Base-by-base conservation (phyloP, 2,329 filamentous ascomycete genomes). In the Alternaria sp. region DNA sequence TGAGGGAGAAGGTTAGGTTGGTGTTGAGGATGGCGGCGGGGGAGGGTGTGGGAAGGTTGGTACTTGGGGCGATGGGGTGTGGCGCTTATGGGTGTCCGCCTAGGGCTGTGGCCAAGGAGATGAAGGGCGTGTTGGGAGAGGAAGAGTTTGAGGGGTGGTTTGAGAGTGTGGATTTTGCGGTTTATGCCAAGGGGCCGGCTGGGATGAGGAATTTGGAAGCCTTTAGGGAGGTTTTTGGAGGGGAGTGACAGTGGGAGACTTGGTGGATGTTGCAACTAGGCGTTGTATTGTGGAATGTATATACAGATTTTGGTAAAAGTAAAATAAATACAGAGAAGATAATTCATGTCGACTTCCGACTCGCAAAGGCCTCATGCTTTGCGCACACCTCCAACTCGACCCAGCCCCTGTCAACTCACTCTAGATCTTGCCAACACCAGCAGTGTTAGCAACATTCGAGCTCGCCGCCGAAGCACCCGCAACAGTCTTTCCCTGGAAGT, bases 11-110 rank as follows among this genome's bases (percentile, higher is more conserved):
- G 64, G 67, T 73, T 11, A 10, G 69, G 20, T 45, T 74, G n/a
- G 56, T 64, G 12, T 18, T 72, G 30, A 63, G 71, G 12, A 55
- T 71, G 61, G 71, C 70, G 15, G 70, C 69, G 0, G 12, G 2
- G 6, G 61, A 71, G 15, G 55, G 68, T 0, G 61, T 71, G 5
- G 72, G 60, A 11, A 72, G 41, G 26, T 33, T 74, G 30, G 70
- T 74, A 23, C 58, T 74, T 2, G 71, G 71, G 1, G 70, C 70
- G 1, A 74, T 74, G 68, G 70, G 71, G 2, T 74, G 71, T 51
- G 71, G 70, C 2, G 69, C 71, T 15, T 74, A 71, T 55, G 41
- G 60, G 6, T 74, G 69, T 50, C 71, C 69, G n/a, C 66, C 69
- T 6, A 44, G 18, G 18, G 60, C 45, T 10, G 69, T 73, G 11